These are phyloP conservation scores for Heterobasidion occidentale DNA, from an alignment of 1,284 basidiomycete species.

Conservation along the genomic window DNA sequence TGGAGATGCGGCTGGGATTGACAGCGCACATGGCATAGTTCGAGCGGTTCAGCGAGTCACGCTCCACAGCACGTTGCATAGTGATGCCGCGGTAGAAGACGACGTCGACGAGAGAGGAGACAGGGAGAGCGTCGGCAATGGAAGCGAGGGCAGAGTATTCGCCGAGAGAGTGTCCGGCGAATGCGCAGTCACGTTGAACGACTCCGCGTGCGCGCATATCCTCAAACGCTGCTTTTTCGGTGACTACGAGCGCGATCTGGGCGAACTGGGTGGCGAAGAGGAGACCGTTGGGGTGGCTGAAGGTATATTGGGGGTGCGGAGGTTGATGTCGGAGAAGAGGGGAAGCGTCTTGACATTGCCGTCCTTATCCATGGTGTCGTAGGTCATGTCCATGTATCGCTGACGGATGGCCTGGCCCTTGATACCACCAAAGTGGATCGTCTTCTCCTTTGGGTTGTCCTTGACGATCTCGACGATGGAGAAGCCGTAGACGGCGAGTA, in stretches of 20 bases:
- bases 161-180: conserved; percentile 96
- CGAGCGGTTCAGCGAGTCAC: conserved; percentile 86
- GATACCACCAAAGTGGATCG: conserved; percentile 98
- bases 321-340: conserved; percentile 88
- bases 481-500: conserved; percentile 94
- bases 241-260: conserved; percentile 96
- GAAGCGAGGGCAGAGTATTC: conserved; percentile 98
- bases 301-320: conserved; percentile 94
- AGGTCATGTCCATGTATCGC: conserved; percentile 98
- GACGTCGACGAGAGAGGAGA: conserved; percentile 94
- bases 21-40: conserved; percentile 99
- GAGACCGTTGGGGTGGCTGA: conserved; percentile 92
- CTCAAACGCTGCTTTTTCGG: conserved; percentile 96
- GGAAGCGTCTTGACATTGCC: conserved; percentile 93
- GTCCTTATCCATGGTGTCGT: conserved; percentile 93
- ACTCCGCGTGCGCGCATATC: conserved; percentile 97
- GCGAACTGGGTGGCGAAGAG: conserved; percentile 98
- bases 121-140: conserved; percentile 92
- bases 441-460: conserved; percentile 95
- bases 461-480: conserved; percentile 98
- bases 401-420: conserved; percentile 97
- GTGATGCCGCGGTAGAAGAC: conserved; percentile 99
- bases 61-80: conserved; percentile 97
- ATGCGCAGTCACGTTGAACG: conserved; percentile 86
- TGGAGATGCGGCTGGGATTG: conserved; percentile 92